Percentiles rank a stretch among this genome's conserved stretches.
These are phyloP conservation scores for Blastobotrys muscicola DNA, from an alignment of 805 yeast genomes.

Conservation along the genomic window DNA sequence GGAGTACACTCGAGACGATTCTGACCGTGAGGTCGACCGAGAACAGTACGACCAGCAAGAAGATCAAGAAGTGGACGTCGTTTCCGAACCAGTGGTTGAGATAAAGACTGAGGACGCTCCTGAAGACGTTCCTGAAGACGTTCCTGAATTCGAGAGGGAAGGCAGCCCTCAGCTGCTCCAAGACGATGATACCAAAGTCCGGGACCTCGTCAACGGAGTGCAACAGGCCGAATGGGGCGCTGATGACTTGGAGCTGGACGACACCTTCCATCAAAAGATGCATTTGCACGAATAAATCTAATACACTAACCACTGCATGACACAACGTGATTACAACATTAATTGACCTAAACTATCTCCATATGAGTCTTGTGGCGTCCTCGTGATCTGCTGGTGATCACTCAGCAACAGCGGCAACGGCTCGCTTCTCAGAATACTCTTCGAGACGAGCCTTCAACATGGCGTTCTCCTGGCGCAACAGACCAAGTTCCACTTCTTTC, in stretches of 20 bases:
- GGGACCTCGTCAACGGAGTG: constrained; percentile 12
- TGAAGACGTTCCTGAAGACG: background rate
- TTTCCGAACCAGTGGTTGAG: constrained; percentile 4
- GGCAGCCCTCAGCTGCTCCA: constrained; percentile 13
- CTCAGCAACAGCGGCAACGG: too few species aligned
- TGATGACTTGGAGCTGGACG: constrained; percentile 11
- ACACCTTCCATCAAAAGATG: constrained; percentile 11
- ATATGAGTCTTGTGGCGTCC: too few species aligned
- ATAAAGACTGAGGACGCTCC: background rate
- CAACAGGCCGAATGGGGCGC: constrained; percentile 17
- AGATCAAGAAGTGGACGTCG: constrained; percentile 1
- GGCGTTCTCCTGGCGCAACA: constrained; percentile 42
- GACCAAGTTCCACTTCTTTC: constrained; percentile 55
- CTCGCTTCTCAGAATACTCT: constrained; percentile 4
- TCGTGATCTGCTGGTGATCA: too few species aligned
- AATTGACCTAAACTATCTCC: background rate
- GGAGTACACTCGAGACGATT: background rate
- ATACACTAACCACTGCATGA: too few species aligned
- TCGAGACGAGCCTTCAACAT: constrained; percentile 31
- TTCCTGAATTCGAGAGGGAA: background rate
- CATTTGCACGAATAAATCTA: background rate
- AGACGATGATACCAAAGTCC: constrained; percentile 16
- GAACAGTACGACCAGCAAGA: background rate
- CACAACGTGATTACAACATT: constrained; percentile 1
- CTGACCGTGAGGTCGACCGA: background rate